Percentiles rank a stretch among this genome's conserved stretches.
These are phyloP conservation scores for Ilyonectria mors-panacis DNA, from an alignment of 2,329 filamentous ascomycete species.

Conservation along the genomic window DNA sequence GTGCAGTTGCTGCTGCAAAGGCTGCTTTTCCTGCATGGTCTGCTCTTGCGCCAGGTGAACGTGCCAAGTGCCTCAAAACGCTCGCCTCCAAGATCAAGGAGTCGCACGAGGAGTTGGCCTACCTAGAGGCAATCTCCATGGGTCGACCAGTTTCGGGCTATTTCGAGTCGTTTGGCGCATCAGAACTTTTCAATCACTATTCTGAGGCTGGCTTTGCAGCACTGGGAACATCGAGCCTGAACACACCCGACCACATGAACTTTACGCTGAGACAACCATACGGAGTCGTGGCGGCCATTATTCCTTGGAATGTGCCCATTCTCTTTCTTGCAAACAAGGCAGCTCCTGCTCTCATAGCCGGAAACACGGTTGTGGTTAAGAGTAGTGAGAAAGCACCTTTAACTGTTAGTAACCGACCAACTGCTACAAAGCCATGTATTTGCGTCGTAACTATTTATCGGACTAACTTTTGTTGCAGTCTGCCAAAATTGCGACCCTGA, in stretches of 20 bases:
- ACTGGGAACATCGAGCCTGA: conserved; percentile 60
- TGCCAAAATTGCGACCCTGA: conserved; percentile 60
- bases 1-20: conserved; percentile 63
- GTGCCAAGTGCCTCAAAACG: conserved; percentile 60
- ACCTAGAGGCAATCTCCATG: conserved; percentile 35
- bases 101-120: conserved; percentile 58
- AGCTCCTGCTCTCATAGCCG: conserved; percentile 30
- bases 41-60: conserved; percentile 54
- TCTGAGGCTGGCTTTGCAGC: neutral
- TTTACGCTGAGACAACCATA: conserved; percentile 64
- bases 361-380: conserved; percentile 38
- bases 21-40: conserved; percentile 64
- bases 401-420: conserved; percentile 5
- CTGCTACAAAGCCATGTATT: too few relatives aligned
- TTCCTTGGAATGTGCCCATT: conserved; percentile 70
- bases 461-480: conserved; percentile 43
- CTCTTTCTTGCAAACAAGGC: conserved; percentile 61
- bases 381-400: conserved; percentile 37
- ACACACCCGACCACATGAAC: conserved; percentile 63
- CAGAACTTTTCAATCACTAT: conserved; percentile 28
- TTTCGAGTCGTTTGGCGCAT: conserved; percentile 55
- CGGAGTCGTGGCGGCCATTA: conserved; percentile 69
- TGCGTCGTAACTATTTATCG: too few relatives aligned
- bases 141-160: conserved; percentile 30
- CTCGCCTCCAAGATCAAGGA: conserved; percentile 60